These are phyloP conservation scores for Gynandropsis gynandra DNA, from an alignment of 345 rosid genomes.

Conservation along the genomic window DNA sequence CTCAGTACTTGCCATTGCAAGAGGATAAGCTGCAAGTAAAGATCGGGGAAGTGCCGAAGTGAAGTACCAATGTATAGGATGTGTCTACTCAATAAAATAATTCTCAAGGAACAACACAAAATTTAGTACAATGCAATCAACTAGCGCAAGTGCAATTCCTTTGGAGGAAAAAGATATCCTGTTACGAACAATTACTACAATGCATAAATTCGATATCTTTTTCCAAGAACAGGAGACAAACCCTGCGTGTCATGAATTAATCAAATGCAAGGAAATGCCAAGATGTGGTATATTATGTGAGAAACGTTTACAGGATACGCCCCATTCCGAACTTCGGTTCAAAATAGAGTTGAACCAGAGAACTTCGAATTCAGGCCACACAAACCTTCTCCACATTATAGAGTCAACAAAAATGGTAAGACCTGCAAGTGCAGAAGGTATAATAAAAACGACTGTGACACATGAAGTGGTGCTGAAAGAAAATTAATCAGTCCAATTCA, in stretches of 20 bases:
- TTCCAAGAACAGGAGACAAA: neutral
- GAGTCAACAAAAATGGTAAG: constrained; percentile 74
- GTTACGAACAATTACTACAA: constrained; percentile 5
- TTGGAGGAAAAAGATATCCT: neutral
- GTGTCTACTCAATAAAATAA: constrained; percentile 48
- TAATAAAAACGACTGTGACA: constrained; percentile 21
- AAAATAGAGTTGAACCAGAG: constrained; percentile 94
- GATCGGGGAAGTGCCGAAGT: constrained; percentile 61
- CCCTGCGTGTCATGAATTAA: neutral
- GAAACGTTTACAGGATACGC: constrained; percentile 64
- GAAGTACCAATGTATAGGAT: constrained; percentile 86
- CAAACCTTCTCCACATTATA: constrained; percentile 73
- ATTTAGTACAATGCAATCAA: neutral
- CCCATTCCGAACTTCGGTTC: constrained; percentile 97
- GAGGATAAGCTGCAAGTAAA: no score
- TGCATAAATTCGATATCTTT: constrained; percentile 2
- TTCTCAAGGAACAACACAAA: constrained; percentile 35
- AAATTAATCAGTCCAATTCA: constrained; percentile 12
- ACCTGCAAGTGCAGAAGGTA: constrained; percentile 48
- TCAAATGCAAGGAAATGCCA: neutral
- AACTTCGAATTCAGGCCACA: constrained; percentile 97
- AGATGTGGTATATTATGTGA: constrained; percentile 4
- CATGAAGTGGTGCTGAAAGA: constrained; percentile 6
- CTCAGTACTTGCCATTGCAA: neutral
- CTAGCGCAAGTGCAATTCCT: neutral